A percentile compares a stretch with the other conserved stretches of the same genome.
phyloP scores from a whole-genome alignment of 1,284 basidiomycete genomes.

The Cryptococcus floricola region DNA sequence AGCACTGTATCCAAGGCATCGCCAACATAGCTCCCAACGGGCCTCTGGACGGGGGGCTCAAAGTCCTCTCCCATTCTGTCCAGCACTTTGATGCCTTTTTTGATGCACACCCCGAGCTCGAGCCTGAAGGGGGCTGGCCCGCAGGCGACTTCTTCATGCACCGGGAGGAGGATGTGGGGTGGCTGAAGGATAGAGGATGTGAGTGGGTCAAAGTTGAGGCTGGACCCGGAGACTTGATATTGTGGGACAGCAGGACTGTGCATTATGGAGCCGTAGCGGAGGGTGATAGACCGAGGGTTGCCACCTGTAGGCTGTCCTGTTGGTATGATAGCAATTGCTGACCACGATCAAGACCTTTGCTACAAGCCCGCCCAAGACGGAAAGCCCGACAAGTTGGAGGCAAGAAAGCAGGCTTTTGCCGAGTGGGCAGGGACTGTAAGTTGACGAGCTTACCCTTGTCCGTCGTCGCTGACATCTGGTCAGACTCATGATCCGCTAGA shows the following conservation, averaged over 20 bases:
- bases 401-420: conserved; percentile 20
- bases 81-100: conserved; percentile 27
- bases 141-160: conserved; percentile 10
- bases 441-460: background rate
- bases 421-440: conserved; percentile 25
- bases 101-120: conserved; percentile 13
- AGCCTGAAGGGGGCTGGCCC: background rate
- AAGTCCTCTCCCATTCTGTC: conserved; percentile 34
- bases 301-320: background rate
- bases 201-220: conserved; percentile 29
- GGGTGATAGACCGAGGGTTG: conserved; percentile 6
- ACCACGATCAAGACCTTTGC: conserved; percentile 29
- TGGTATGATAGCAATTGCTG: background rate
- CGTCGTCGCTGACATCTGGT: background rate
- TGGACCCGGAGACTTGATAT: conserved; percentile 28
- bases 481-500: conserved; percentile 3
- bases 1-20: conserved; percentile 48
- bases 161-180: conserved; percentile 29
- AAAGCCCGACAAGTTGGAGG: conserved; percentile 17
- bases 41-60: conserved; percentile 48
- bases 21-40: conserved; percentile 32
- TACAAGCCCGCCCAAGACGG: conserved; percentile 40
- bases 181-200: conserved; percentile 35
- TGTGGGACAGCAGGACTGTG: conserved; percentile 29
- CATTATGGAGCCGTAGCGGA: conserved; percentile 17